These are phyloP conservation scores for Suillus lakei DNA, from an alignment of 768 basidiomycete species.

Conservation along the genomic window DNA sequence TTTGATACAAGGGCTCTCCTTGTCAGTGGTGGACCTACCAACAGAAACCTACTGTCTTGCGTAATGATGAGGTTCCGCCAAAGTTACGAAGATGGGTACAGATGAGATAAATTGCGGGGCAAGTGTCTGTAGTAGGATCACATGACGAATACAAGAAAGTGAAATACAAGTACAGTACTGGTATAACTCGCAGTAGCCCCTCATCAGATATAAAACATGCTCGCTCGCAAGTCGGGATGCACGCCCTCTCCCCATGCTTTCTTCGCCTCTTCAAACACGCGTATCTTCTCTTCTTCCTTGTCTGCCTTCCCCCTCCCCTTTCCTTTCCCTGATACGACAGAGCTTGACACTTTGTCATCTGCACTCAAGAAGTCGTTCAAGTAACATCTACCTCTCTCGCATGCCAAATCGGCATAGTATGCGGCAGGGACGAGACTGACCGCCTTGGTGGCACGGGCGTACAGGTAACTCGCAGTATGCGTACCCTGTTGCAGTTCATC, in stretches of 20 bases:
- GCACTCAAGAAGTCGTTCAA: constrained; percentile 70
- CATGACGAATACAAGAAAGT: background rate
- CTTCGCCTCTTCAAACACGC: constrained; percentile 53
- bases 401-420: constrained; percentile 83
- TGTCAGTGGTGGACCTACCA: background rate
- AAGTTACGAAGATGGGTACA: background rate
- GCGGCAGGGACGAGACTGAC: constrained; percentile 83
- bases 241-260: constrained; percentile 60
- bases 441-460: constrained; percentile 82
- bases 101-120: background rate
- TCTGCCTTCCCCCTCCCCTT: constrained; percentile 32
- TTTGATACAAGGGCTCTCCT: too few species aligned
- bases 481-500: constrained; percentile 79
- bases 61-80: background rate
- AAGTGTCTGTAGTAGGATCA: background rate
- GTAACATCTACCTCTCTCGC: constrained; percentile 79
- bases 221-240: constrained; percentile 49
- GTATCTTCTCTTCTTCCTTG: constrained; percentile 38
- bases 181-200: background rate
- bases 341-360: constrained; percentile 51
- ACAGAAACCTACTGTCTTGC: background rate
- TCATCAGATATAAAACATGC: constrained; percentile 67
- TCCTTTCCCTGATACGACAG: constrained; percentile 39
- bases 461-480: constrained; percentile 71
- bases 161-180: background rate